Conservation (phyloP, 2,329 filamentous ascomycete species). For the Colletotrichum shisoi region DNA sequence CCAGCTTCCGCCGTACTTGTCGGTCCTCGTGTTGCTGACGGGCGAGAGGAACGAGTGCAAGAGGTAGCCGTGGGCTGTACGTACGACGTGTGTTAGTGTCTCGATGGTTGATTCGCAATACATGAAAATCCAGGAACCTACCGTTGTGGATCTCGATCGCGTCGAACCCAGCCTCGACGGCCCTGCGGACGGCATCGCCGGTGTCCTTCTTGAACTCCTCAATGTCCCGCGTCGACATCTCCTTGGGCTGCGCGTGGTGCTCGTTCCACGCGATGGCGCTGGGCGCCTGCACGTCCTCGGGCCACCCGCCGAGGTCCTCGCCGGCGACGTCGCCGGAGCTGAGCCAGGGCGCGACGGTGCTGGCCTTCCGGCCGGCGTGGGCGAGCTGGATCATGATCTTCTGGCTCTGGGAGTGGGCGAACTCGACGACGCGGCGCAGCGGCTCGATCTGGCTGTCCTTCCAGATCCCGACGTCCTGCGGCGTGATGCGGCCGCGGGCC, state of each 20-base stretch:
- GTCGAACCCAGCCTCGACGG: constrained; percentile 68
- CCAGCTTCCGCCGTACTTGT: constrained; percentile 56
- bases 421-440: constrained; percentile 67
- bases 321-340: constrained; percentile 58
- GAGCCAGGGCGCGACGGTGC: constrained; percentile 65
- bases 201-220: constrained; percentile 68
- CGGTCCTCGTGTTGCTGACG: constrained; percentile 59
- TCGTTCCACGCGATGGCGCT: constrained; percentile 63
- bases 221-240: constrained; percentile 72
- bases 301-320: constrained; percentile 60
- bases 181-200: constrained; percentile 60
- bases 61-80: constrained; percentile 61
- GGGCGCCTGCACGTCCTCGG: constrained; percentile 58
- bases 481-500: constrained; percentile 75
- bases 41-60: constrained; percentile 61
- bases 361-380: constrained; percentile 70
- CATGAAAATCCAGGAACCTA: no score
- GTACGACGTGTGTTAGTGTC: background rate
- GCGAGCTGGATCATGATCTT: constrained; percentile 74
- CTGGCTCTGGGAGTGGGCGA: constrained; percentile 72
- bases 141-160: constrained; percentile 59
- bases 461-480: constrained; percentile 73
- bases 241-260: constrained; percentile 66
- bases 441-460: constrained; percentile 72
- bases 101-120: no score